Evolutionary conservation across 139 green algal species (phyloP).

Genomic region (Chlamydomonas asymmetrica): DNA sequence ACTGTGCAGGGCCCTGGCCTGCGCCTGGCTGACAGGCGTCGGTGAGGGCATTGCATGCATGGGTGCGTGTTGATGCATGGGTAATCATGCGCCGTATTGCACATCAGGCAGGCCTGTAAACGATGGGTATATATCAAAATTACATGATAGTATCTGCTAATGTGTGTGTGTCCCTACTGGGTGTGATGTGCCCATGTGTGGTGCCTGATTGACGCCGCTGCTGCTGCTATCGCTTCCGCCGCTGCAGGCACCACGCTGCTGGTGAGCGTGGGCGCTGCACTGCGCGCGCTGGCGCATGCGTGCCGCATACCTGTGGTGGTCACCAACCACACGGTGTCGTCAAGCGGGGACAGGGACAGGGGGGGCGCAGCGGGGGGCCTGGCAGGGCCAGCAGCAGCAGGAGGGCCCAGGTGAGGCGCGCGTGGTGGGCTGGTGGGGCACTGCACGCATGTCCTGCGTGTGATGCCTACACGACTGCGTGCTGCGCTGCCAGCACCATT

Average conservation of each 20-base stretch:
- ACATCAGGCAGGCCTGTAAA: no score
- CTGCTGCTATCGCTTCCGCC: neutral
- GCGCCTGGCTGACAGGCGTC: neutral
- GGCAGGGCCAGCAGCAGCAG: neutral
- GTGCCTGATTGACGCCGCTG: no score
- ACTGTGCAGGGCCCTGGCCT: neutral
- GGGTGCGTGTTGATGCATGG: no score
- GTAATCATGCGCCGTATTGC: no score
- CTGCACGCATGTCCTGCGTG: neutral
- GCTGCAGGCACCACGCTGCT: constrained; percentile 42
- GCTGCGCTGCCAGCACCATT: no score
- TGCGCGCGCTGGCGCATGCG: constrained; percentile 33
- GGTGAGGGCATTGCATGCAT: no score
- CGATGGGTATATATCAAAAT: no score
- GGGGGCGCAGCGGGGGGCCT: neutral
- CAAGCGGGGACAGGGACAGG: neutral
- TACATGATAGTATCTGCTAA: no score
- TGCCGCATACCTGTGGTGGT: constrained; percentile 43
- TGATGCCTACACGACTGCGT: no score
- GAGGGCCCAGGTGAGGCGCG: neutral
- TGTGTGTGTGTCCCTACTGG: no score
- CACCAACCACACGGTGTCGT: constrained; percentile 44
- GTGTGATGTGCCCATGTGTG: no score
- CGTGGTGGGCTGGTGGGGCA: neutral
- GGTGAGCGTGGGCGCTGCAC: constrained; percentile 13